Conservation (phyloP, 768 basidiomycete genomes). For the Kwoniella pini region DNA sequence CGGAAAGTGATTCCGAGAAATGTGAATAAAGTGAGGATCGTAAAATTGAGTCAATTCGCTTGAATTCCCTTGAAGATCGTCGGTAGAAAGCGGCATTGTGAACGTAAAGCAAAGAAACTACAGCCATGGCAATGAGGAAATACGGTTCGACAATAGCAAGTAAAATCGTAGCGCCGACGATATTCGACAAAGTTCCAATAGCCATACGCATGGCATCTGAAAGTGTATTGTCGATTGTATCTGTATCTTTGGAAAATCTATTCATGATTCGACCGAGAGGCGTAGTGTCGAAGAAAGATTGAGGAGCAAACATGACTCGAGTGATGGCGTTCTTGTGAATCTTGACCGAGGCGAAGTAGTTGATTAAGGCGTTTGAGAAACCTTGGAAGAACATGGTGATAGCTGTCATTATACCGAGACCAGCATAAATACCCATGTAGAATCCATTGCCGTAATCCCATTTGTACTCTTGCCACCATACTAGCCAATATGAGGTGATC, state of each 20-base stretch:
- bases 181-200: conserved; percentile 63
- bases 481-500: conserved; percentile 66
- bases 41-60: conserved; percentile 73
- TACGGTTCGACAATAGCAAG: conserved; percentile 70
- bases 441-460: conserved; percentile 42
- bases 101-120: conserved; percentile 64
- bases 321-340: conserved; percentile 59
- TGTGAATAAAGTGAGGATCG: conserved; percentile 85
- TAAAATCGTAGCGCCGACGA: conserved; percentile 74
- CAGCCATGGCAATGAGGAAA: conserved; percentile 75
- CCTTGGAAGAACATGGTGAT: conserved; percentile 70
- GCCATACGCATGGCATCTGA: conserved; percentile 56
- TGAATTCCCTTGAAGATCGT: conserved; percentile 80
- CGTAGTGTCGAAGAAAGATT: conserved; percentile 66
- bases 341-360: conserved; percentile 72
- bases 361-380: conserved; percentile 62
- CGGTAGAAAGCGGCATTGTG: conserved; percentile 81
- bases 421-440: conserved; percentile 81
- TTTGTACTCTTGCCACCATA: conserved; percentile 77
- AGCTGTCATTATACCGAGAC: conserved; percentile 70
- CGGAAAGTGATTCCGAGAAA: conserved; percentile 86
- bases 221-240: conserved; percentile 53
- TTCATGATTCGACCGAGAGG: conserved; percentile 56
- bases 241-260: conserved; percentile 53
- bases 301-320: conserved; percentile 69